Base-by-base conservation (phyloP, 371 early-diverging fungal species). In the Haplosporangium sp. region DNA sequence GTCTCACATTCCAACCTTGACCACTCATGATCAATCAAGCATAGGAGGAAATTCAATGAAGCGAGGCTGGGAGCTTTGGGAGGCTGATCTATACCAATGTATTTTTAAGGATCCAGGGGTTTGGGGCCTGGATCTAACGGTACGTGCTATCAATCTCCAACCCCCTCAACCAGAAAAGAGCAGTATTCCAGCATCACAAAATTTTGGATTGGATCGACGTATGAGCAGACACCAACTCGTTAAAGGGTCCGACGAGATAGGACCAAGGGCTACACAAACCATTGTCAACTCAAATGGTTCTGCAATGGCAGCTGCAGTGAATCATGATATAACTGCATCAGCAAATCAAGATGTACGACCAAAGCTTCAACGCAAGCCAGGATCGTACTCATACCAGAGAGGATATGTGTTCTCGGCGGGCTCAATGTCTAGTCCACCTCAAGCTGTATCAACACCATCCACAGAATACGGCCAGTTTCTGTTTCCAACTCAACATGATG, bases 51-150 rank as follows among this genome's bases (percentile, higher is more conserved):
- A 60, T 17, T 59, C 63, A 4, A 52, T 39, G 34, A 81, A 81
- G 34, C 64, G 81, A 65, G 75, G 81, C 8, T 81, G 81, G 81
- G 81, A 81, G 19, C 58, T 81, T 8, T 81, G 81, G 81, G 81
- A 81, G 53, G 81, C 81, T 11, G 81, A 81, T 27, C 69, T 81
- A 5, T 81, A 74, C 50, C 81, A 81, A 42, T 81, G 81, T 38
- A 71, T 81, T n/a, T 81, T 81, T 53, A 74, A 69, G 40, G 72
- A 74, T 27, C 74, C 71, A 8, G 81, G 81, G 4, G 62, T 81
- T 1, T 74, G 75, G 81, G 63, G 75, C 38, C 38, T 81, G 40
- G 72, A 81, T 39, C 35, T 81, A 48, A 39, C 74, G 9, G 72
- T 81, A 4, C 71, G 81, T 5, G 20, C 69, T 7, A 67, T 81